Evolutionary conservation across 2,329 filamentous ascomycete species (phyloP).

Genomic region (Claviceps maximensis): DNA sequence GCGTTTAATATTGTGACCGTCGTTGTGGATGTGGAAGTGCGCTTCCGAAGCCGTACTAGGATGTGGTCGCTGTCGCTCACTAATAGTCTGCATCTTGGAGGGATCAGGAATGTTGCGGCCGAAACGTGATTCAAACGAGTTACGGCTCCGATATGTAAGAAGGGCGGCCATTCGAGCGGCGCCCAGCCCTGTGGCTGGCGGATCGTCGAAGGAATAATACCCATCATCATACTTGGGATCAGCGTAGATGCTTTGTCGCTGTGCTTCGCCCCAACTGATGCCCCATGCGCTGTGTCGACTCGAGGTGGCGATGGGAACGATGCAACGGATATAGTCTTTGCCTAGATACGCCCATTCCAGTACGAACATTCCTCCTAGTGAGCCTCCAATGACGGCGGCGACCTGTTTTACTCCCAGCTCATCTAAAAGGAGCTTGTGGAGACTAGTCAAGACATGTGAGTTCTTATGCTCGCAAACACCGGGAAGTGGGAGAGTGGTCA

Average conservation of each 20-base stretch:
- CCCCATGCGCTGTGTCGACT: conserved; percentile 79
- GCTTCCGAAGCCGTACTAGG: conserved; percentile 52
- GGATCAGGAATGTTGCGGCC: conserved; percentile 85
- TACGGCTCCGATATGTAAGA: conserved; percentile 87
- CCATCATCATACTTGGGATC: conserved; percentile 98
- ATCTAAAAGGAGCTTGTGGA: conserved; percentile 69
- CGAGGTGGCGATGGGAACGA: conserved; percentile 76
- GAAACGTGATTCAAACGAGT: conserved; percentile 93
- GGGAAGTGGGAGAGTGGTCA: background rate
- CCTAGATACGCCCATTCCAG: conserved; percentile 87
- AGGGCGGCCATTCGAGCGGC: conserved; percentile 95
- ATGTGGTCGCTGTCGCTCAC: conserved; percentile 46
- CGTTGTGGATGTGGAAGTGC: conserved; percentile 73
- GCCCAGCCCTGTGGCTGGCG: conserved; percentile 73
- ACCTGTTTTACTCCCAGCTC: conserved; percentile 68
- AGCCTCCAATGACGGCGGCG: conserved; percentile 68
- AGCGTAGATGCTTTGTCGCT: conserved; percentile 88
- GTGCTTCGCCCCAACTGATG: conserved; percentile 82
- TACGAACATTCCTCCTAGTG: conserved; percentile 83
- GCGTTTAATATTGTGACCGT: conserved; percentile 56
- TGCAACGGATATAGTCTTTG: conserved; percentile 65
- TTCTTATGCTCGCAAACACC: background rate
- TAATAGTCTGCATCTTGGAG: conserved; percentile 70
- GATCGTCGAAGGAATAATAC: conserved; percentile 81
- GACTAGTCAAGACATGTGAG: conserved; percentile 35